phyloP scores from a whole-genome alignment of 2,329 filamentous ascomycete species.

The Fusarium oxysporum region DNA sequence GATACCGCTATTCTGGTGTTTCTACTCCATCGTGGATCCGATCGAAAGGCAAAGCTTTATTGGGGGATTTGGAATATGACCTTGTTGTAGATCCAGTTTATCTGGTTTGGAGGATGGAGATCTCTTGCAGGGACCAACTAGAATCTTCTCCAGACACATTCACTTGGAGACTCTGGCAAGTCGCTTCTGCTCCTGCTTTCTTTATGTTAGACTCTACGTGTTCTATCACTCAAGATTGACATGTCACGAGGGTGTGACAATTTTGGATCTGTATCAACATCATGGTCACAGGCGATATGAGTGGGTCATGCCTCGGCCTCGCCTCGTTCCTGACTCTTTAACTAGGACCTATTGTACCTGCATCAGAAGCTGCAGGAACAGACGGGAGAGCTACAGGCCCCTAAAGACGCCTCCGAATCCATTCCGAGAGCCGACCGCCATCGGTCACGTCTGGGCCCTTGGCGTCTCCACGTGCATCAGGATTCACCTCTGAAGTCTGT shows the following conservation, averaged over 20 bases:
- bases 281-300: neutral
- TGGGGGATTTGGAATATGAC: conserved; percentile 29
- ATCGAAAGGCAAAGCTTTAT: neutral
- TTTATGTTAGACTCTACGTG: neutral
- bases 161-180: neutral
- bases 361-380: conserved; percentile 26
- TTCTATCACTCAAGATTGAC: neutral
- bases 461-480: conserved; percentile 21
- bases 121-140: conserved; percentile 1
- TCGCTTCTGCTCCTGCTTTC: neutral
- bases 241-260: neutral
- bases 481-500: conserved; percentile 11
- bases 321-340: neutral
- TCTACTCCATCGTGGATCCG: conserved; percentile 1
- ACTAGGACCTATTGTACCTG: conserved; percentile 12
- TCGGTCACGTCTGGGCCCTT: conserved; percentile 33
- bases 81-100: conserved; percentile 6
- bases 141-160: conserved; percentile 6
- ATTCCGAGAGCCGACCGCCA: conserved; percentile 15
- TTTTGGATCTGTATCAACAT: neutral
- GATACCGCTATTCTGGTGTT: conserved; percentile 6
- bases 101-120: conserved; percentile 17
- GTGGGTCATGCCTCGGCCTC: neutral
- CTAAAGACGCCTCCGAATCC: neutral
- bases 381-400: conserved; percentile 18